Conservation (phyloP, 2,329 filamentous ascomycete genomes). For the Colletotrichum spinosum region DNA sequence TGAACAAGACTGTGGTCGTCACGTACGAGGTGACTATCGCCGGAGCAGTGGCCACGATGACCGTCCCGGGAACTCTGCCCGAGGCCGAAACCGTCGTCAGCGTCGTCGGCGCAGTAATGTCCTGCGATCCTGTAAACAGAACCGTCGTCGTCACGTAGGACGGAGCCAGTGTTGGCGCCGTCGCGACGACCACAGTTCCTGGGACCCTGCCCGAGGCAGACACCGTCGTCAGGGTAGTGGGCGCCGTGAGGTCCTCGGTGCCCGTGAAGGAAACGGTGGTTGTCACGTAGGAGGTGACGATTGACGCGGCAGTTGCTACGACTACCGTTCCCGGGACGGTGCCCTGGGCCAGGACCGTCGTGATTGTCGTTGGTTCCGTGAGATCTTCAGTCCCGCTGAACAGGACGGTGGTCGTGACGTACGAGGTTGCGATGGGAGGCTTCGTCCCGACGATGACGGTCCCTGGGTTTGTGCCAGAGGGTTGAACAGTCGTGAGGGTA, state of each 20-base stretch:
- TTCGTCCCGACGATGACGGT: slow-evolving; percentile 3
- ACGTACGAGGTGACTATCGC: neutral
- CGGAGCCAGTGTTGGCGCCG: neutral
- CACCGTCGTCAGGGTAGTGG: slow-evolving; percentile 3
- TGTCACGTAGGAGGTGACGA: slow-evolving; percentile 1
- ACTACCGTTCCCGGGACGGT: slow-evolving; percentile 26
- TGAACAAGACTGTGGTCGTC: neutral
- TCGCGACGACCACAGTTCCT: slow-evolving; percentile 22
- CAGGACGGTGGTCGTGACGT: slow-evolving; percentile 3
- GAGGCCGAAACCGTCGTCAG: slow-evolving; percentile 20
- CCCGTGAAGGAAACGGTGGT: slow-evolving; percentile 7
- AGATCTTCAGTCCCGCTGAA: neutral
- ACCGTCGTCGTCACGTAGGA: slow-evolving; percentile 26
- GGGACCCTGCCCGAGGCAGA: slow-evolving; percentile 16
- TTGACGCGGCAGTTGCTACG: neutral
- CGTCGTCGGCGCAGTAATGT: neutral
- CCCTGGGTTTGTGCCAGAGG: slow-evolving; percentile 4
- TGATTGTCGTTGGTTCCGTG: neutral
- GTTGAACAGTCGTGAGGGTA: neutral
- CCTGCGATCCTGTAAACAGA: slow-evolving; percentile 4
- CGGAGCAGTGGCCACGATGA: slow-evolving; percentile 15
- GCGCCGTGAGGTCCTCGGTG: neutral
- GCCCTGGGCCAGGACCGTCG: neutral
- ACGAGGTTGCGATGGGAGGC: neutral
- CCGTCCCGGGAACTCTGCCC: neutral